Evolutionary conservation across 495 filamentous ascomycete genomes (phyloP).

Genomic region (Penicillium pancosmium): DNA sequence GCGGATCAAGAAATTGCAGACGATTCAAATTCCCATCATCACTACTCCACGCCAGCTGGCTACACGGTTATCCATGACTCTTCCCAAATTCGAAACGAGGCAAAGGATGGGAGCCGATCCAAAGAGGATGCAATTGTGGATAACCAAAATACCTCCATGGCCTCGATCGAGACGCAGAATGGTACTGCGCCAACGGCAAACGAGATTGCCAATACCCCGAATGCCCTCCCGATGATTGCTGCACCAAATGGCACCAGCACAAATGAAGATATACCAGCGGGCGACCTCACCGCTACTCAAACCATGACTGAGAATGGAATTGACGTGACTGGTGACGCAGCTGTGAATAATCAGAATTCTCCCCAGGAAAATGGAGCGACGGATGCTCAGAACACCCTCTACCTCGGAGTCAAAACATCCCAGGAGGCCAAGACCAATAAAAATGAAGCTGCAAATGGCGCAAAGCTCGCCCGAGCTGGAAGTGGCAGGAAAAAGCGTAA

Average conservation of each 20-base stretch:
- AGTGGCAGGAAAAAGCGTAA: conserved; percentile 37
- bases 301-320: not conserved
- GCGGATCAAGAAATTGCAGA: not conserved
- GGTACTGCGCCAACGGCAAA: not conserved
- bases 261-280: not conserved
- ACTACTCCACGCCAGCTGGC: not conserved
- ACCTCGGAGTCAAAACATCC: not conserved
- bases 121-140: not conserved
- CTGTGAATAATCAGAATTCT: not conserved
- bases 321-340: not conserved
- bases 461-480: not conserved
- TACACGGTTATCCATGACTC: not conserved
- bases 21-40: not conserved
- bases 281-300: not conserved
- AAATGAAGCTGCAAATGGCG: not conserved
- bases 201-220: not conserved
- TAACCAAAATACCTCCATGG: not conserved
- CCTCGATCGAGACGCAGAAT: not conserved
- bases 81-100: not conserved
- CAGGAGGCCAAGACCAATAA: not conserved
- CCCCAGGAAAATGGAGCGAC: not conserved
- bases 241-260: not conserved
- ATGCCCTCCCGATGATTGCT: not conserved
- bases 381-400: not conserved
- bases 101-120: not conserved